These are phyloP conservation scores for Colletotrichum viniferum DNA, from an alignment of 2,329 filamentous ascomycete genomes.

Conservation along the genomic window DNA sequence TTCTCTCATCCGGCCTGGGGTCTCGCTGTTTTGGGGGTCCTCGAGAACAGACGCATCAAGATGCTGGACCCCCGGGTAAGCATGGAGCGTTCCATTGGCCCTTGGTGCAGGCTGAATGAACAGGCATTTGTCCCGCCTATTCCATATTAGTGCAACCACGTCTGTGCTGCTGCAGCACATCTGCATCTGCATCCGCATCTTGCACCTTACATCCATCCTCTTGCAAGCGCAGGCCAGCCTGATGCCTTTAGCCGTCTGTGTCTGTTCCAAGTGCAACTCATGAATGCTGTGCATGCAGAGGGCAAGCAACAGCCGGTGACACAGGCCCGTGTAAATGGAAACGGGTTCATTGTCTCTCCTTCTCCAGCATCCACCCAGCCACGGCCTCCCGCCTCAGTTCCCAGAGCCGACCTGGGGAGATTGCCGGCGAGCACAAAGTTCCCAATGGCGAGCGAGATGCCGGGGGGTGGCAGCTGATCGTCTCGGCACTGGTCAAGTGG, in stretches of 20 bases:
- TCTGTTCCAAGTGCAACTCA: not conserved
- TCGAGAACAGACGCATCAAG: constrained; percentile 4
- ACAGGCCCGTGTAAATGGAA: not conserved
- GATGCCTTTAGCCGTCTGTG: not conserved
- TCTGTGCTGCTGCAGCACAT: constrained; percentile 9
- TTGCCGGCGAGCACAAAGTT: not conserved
- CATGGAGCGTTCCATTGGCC: not conserved
- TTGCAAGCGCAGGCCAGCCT: not conserved
- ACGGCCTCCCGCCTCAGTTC: not conserved
- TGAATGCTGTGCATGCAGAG: not conserved
- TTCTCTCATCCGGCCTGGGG: not conserved
- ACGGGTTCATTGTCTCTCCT: not conserved
- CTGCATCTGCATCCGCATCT: not conserved
- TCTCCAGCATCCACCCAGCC: not conserved
- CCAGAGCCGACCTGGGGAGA: not conserved
- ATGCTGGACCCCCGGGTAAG: not conserved
- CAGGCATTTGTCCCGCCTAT: not conserved
- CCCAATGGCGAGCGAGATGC: not conserved
- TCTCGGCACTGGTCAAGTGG: constrained; percentile 1
- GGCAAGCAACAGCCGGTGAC: not conserved
- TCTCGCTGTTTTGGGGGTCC: not conserved
- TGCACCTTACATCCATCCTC: not conserved
- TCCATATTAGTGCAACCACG: not conserved
- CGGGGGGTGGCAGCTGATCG: constrained; percentile 4
- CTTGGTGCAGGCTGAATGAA: not conserved